Conservation (phyloP, 306 rosid species). For the Fragaria vesca region DNA sequence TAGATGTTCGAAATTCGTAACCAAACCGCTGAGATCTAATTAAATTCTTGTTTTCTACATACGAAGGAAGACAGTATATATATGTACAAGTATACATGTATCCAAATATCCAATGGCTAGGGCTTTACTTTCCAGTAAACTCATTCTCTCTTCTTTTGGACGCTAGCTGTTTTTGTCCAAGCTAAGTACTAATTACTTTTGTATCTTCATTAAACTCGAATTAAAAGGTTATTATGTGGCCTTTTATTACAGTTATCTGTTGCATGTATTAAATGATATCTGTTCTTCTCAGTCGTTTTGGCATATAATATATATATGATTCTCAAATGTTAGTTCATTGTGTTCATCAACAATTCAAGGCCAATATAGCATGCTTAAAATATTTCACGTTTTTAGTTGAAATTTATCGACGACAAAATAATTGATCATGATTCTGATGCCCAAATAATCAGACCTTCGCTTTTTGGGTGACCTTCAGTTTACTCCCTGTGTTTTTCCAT, state of each 20-base stretch:
- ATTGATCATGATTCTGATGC: neutral
- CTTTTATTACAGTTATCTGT: neutral
- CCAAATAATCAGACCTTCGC: neutral
- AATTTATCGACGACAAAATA: neutral
- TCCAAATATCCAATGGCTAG: neutral
- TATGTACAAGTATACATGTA: neutral
- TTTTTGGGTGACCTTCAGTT: too few species aligned
- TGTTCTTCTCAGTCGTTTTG: too few species aligned
- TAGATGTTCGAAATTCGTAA: neutral
- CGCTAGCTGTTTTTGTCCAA: neutral
- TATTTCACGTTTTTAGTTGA: too few species aligned
- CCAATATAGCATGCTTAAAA: neutral
- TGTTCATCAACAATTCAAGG: too few species aligned
- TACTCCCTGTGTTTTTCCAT: too few species aligned
- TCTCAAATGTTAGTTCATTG: neutral
- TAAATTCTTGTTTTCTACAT: neutral
- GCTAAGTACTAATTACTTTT: neutral
- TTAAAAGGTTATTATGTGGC: neutral
- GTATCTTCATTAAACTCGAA: neutral
- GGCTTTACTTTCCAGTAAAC: neutral
- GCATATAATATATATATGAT: too few species aligned
- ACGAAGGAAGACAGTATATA: neutral
- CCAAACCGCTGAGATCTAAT: neutral
- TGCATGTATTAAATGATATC: neutral
- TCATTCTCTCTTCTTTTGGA: neutral